Conservation (phyloP, 2,329 filamentous ascomycete genomes). For the Chlorencoelia australis region DNA sequence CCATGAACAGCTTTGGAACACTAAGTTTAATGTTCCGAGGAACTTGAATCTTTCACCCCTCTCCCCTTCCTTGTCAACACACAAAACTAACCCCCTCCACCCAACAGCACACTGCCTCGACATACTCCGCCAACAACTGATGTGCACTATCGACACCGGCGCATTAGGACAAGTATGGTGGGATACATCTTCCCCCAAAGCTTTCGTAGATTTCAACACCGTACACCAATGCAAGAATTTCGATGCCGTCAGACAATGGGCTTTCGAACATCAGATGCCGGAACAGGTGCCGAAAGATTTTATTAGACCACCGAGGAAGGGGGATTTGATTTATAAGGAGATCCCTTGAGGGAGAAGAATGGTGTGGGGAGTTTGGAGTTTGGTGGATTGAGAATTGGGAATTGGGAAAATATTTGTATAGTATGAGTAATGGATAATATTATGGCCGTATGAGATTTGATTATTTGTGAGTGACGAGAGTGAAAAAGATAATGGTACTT, state of each 20-base stretch:
- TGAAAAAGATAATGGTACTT: too few species aligned
- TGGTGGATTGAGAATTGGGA: too few species aligned
- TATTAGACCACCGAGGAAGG: conserved; percentile 16
- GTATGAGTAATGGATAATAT: too few species aligned
- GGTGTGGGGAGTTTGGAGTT: too few species aligned
- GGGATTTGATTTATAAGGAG: too few species aligned
- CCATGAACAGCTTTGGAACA: too few species aligned
- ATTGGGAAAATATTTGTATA: too few species aligned
- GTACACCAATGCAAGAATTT: conserved; percentile 43
- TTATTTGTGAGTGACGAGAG: too few species aligned
- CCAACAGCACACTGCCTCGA: conserved; percentile 42
- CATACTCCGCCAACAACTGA: conserved; percentile 43
- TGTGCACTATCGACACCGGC: conserved; percentile 43
- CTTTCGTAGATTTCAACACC: conserved; percentile 45
- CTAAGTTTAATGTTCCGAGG: too few species aligned
- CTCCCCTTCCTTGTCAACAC: background rate
- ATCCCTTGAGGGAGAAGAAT: too few species aligned
- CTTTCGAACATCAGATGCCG: conserved; percentile 36
- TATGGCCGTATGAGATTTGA: too few species aligned
- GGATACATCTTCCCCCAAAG: conserved; percentile 29
- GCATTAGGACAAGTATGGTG: conserved; percentile 46
- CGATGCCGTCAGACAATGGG: conserved; percentile 41
- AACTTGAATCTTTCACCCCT: background rate
- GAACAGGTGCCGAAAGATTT: conserved; percentile 20
- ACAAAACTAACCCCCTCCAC: background rate